Conservation (phyloP, 2,329 filamentous ascomycete species). For the Exophiala aquamarina region DNA sequence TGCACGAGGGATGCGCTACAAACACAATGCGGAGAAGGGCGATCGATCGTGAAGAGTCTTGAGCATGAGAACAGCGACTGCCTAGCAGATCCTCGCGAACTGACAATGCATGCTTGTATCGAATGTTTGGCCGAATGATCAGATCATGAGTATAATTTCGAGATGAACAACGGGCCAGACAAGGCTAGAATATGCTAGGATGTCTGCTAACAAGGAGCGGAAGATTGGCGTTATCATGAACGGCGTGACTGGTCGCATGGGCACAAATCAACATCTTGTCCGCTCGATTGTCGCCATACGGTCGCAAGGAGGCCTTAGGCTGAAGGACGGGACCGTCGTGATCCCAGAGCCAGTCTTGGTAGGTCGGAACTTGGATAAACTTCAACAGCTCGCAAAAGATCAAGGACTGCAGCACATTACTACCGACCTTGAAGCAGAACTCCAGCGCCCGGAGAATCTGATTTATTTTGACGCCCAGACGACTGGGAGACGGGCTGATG, state of each 20-base stretch:
- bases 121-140: too few relatives aligned
- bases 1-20: too few relatives aligned
- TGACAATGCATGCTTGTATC: too few relatives aligned
- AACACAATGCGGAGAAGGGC: too few relatives aligned
- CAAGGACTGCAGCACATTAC: background rate
- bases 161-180: too few relatives aligned
- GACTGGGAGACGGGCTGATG: background rate
- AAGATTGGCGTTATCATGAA: constrained; percentile 4
- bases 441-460: background rate
- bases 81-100: too few relatives aligned
- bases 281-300: constrained; percentile 3
- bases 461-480: constrained; percentile 6
- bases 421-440: background rate
- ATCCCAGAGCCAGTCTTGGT: constrained; percentile 6
- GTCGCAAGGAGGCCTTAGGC: background rate
- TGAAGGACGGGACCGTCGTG: background rate
- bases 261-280: constrained; percentile 8
- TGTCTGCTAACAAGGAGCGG: too few relatives aligned
- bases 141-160: too few relatives aligned
- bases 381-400: background rate
- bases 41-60: too few relatives aligned
- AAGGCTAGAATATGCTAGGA: too few relatives aligned
- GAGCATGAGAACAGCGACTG: too few relatives aligned
- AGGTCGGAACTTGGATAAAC: background rate
- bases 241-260: constrained; percentile 10